These are phyloP conservation scores for Schizochytrium sp. DNA, from an alignment of 108 stramenopile genomes.

Conservation along the genomic window DNA sequence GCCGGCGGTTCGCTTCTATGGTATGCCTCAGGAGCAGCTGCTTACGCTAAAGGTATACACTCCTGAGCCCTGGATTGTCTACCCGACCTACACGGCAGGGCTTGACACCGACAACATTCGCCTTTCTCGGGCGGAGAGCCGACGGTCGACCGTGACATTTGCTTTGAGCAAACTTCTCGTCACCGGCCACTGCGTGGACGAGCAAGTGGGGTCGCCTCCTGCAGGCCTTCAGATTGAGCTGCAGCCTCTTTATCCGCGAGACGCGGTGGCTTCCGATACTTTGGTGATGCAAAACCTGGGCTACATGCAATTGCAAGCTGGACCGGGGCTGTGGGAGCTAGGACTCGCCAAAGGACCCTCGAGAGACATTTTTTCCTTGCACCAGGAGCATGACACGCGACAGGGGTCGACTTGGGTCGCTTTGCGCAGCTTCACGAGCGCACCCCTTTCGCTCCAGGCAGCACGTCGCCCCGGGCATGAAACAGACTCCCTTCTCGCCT, in stretches of 20 bases:
- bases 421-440: neutral
- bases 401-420: neutral
- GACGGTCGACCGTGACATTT: constrained; percentile 49
- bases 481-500: neutral
- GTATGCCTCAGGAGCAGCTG: constrained; percentile 68
- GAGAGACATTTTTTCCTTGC: constrained; percentile 78
- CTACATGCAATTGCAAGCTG: constrained; percentile 91
- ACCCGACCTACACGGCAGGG: constrained; percentile 56
- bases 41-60: constrained; percentile 89
- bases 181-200: constrained; percentile 84
- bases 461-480: neutral
- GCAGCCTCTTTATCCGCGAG: neutral
- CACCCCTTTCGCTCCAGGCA: neutral
- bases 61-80: constrained; percentile 91
- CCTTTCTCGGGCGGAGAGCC: constrained; percentile 52
- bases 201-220: constrained; percentile 53
- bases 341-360: constrained; percentile 61
- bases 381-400: neutral
- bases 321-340: constrained; percentile 80
- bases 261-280: constrained; percentile 61
- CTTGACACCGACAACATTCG: constrained; percentile 91
- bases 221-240: constrained; percentile 86
- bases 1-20: constrained; percentile 58
- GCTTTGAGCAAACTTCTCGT: constrained; percentile 70
- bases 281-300: constrained; percentile 95